Base-by-base conservation (phyloP, 73 alveolate species). In the Paramecium tetraurelia region DNA sequence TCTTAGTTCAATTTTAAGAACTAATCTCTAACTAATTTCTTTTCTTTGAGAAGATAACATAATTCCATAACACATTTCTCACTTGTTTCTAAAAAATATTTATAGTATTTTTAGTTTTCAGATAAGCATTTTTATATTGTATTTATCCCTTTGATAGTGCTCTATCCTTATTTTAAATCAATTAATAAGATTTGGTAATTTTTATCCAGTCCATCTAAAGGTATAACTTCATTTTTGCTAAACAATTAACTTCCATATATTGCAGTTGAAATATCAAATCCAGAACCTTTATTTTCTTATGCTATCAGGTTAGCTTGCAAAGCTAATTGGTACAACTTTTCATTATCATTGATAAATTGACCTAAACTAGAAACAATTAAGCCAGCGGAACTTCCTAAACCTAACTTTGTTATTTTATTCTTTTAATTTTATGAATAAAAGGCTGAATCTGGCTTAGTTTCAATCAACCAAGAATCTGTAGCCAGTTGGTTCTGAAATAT, bases 211-310 rank as follows among this genome's bases (percentile, higher is more conserved):
- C 46, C 58, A 33, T 21, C 40, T 33, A 53, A 53, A 18, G 33
- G n/a, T 36, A 11, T 36, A 1, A 72, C 10, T 36, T 72, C 59
- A 18, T 72, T 40, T 20, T 72, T 36, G 40, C 59, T 36, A 72
- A 36, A 72, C 20, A 72, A 33, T 72, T 72, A 72, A n/a, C 59
- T 72, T 33, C 86, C 86, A 72, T 36, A 72, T 16, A 72, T 72
- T n/a, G 86, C 86, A 35, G 86, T 72, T 21, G 86, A 72, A 6
- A 72, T 72, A 72, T 72, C 86, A 72, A 72, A 72, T 2, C 86
- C 86, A 12, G 86, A 72, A 8, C 86, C 86, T 38, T 29, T 43
- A 8, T 72, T 72, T 72, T 72, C 3, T 72, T 72, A 20, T 16
- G 86, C 86, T n/a, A 36, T 36, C 57, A 72, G 16, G 40, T 72